These are phyloP conservation scores for Cyanodermella asteris DNA, from an alignment of 2,329 filamentous ascomycete species.

Conservation along the genomic window DNA sequence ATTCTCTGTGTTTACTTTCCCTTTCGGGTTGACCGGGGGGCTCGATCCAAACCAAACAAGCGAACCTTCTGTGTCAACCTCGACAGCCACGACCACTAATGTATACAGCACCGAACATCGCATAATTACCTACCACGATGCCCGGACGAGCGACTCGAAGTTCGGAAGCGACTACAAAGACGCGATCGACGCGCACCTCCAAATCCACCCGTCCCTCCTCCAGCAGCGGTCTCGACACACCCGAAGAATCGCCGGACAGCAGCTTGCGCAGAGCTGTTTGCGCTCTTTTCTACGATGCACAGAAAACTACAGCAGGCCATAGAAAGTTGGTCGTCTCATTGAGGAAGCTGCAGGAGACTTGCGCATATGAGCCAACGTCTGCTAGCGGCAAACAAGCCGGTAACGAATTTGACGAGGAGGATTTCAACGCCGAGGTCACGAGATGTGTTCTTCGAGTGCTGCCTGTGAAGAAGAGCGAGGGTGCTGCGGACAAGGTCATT, in stretches of 20 bases:
- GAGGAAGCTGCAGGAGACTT: conserved; percentile 76
- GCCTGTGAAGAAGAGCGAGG: conserved; percentile 77
- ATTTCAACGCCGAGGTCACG: conserved; percentile 71
- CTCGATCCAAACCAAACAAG: too few relatives aligned
- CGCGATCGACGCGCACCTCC: conserved; percentile 18
- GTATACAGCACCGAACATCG: too few relatives aligned
- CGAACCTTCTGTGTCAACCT: too few relatives aligned
- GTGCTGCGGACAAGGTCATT: conserved; percentile 64
- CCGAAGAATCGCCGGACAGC: conserved; percentile 49
- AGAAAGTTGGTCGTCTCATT: conserved; percentile 72
- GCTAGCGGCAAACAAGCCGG: conserved; percentile 14
- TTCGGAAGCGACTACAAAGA: too few relatives aligned
- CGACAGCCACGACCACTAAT: too few relatives aligned
- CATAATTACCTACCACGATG: conserved; percentile 17
- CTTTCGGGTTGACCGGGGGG: too few relatives aligned
- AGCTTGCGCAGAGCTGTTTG: conserved; percentile 53
- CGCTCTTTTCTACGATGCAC: conserved; percentile 55
- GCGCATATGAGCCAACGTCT: conserved; percentile 34
- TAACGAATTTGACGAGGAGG: conserved; percentile 36
- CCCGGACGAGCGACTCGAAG: conserved; percentile 23
- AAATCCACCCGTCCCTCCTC: conserved; percentile 22
- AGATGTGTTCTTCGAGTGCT: conserved; percentile 66
- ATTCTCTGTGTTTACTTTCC: too few relatives aligned
- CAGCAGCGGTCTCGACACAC: too few relatives aligned
- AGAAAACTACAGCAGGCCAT: conserved; percentile 74